Evolutionary conservation across 2,329 filamentous ascomycete species (phyloP).

Genomic region (Nannizziopsis barbatae): DNA sequence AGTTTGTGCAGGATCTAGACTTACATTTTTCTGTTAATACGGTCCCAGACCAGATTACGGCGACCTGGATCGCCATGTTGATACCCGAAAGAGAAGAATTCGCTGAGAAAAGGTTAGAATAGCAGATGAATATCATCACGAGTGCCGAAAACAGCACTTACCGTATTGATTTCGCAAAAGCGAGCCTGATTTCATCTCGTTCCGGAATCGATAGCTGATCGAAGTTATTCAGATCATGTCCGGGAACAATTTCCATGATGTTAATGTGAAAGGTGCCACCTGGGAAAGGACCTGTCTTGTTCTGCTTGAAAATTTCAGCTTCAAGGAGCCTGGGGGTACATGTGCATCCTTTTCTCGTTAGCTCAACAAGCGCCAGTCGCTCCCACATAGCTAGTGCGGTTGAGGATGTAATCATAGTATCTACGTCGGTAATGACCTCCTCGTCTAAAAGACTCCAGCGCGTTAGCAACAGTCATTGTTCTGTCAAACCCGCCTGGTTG

Average conservation of each 20-base stretch:
- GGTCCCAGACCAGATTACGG: conserved; percentile 15
- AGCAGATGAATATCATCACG: not conserved
- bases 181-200: conserved; percentile 13
- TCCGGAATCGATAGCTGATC: conserved; percentile 13
- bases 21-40: conserved; percentile 15
- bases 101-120: conserved; percentile 5
- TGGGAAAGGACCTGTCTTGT: conserved; percentile 3
- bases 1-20: not conserved
- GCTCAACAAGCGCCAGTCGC: not conserved
- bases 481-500: too few relatives aligned
- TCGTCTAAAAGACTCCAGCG: not conserved
- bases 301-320: not conserved
- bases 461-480: too few relatives aligned
- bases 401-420: not conserved
- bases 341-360: conserved; percentile 10
- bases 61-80: conserved; percentile 21
- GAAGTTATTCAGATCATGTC: conserved; percentile 14
- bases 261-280: conserved; percentile 11
- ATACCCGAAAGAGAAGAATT: conserved; percentile 13
- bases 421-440: not conserved
- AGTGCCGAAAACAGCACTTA: not conserved
- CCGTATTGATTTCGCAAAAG: conserved; percentile 15
- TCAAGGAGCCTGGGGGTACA: conserved; percentile 12
- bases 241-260: conserved; percentile 14
- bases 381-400: too few relatives aligned